Conservation (phyloP, 257 asterid genomes). For the Mentha longifolia region DNA sequence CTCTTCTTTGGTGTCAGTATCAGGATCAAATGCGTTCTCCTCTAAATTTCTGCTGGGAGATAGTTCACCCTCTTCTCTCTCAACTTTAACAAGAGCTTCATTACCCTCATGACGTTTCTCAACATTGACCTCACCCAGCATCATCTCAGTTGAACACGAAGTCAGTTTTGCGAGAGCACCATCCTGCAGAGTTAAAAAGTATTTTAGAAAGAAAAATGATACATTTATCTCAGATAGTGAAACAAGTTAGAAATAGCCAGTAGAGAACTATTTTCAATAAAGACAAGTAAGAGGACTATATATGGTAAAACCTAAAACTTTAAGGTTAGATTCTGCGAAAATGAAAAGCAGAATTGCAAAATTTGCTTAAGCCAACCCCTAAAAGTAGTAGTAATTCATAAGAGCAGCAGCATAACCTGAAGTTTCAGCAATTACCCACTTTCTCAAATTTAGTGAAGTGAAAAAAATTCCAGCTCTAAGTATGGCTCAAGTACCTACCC, state of each 20-base stretch:
- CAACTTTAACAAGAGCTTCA: conserved; percentile 44
- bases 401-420: no score
- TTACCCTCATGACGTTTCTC: conserved; percentile 46
- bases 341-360: no score
- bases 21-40: conserved; percentile 45
- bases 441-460: no score
- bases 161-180: conserved; percentile 38
- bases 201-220: background rate
- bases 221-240: conserved; percentile 18
- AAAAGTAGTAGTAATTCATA: no score
- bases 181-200: conserved; percentile 48
- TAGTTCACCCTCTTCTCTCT: conserved; percentile 79
- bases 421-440: no score
- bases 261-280: conserved; percentile 18
- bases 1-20: conserved; percentile 39
- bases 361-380: no score
- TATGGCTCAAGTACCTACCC: background rate
- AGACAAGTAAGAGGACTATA: background rate
- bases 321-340: no score
- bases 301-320: no score
- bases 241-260: conserved; percentile 19
- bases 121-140: conserved; percentile 41
- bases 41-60: conserved; percentile 65
- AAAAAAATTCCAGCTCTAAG: no score
- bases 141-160: conserved; percentile 41